A percentile compares a stretch with the other conserved stretches of the same genome.
phyloP scores from a whole-genome alignment of 805 yeast genomes.

The Spencermartinsiella europaea region DNA sequence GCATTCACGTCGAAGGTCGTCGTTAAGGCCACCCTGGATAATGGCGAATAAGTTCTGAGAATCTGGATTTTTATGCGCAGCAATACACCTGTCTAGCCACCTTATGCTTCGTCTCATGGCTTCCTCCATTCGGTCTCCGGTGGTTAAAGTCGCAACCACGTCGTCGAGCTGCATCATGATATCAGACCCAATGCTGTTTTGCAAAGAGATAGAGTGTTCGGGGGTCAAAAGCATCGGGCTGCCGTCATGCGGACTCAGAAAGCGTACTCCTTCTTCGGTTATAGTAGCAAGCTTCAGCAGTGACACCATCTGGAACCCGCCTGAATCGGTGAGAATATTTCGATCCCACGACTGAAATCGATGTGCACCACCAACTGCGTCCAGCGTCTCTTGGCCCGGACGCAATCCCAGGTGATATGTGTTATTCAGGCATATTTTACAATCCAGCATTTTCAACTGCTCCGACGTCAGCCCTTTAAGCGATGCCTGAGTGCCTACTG shows the following conservation, averaged over 20 bases:
- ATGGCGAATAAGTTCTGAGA: constrained; percentile 40
- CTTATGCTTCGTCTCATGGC: constrained; percentile 41
- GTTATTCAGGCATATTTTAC: constrained; percentile 40
- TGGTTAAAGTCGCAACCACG: constrained; percentile 40
- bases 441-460: constrained; percentile 36
- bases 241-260: constrained; percentile 42
- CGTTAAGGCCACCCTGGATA: constrained; percentile 43
- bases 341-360: constrained; percentile 38
- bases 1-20: constrained; percentile 34
- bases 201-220: constrained; percentile 42
- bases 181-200: constrained; percentile 41
- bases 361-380: constrained; percentile 41
- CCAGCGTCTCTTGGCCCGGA: constrained; percentile 40
- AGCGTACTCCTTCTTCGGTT: constrained; percentile 43
- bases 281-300: constrained; percentile 41
- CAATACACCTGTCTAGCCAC: constrained; percentile 42
- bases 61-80: constrained; percentile 40
- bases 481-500: constrained; percentile 44
- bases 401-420: constrained; percentile 41
- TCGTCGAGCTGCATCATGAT: constrained; percentile 46
- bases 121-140: constrained; percentile 42
- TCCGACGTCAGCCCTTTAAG: constrained; percentile 41
- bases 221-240: constrained; percentile 43
- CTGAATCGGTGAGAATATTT: constrained; percentile 41
- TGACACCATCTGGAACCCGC: constrained; percentile 45